Base-by-base conservation (phyloP, 441 rosid species). In the Cnidoscolus chayamansa region DNA sequence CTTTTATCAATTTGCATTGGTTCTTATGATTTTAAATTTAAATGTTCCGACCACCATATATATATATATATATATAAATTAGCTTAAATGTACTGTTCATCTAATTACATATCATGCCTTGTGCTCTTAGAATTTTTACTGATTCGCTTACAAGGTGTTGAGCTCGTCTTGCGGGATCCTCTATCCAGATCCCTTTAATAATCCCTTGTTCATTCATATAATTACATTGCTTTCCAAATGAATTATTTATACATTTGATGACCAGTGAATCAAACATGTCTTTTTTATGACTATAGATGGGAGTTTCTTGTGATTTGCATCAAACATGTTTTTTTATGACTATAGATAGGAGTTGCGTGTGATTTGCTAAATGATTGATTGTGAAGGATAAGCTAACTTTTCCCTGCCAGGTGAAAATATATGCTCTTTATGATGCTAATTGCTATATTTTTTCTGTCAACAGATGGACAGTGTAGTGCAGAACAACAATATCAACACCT, bases 401-500 rank as follows among this genome's bases (percentile, higher is more conserved):
- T 30, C 12, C 12, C 7, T 19, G 25, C 25, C 58, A 17, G 61
- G 70, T 58, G 30, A 64, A 70, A 47, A 32, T 70, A n/a, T 60
- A n/a, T 50, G 30, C n/a, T 25, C 13, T 0, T 17, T 45, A 62
- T 66, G 51, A 76, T 67, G 65, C 67, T 49, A 4, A 70, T 40
- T 30, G 31, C 45, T 32, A 50, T 50, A 62, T 72, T 74, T 53
- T 49, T 76, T 78, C 20, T 35, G 51, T 76, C 47, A 31, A 65
- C 62, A 81, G 88, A 77, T 63, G 73, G 78, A 67, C 71, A 72
- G 58, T 61, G 56, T 58, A 77, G 74, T 79, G 77, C 73, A 79
- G 73, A 73, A 51, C 74, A 84, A 55, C 80, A 73, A 51, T 72
- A 84, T 55, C 80, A 70, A 57, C 70, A 40, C 25, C 70, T 50